Evolutionary conservation across 1,284 basidiomycete species (phyloP).

Genomic region (Lentinula novae-zelandiae): DNA sequence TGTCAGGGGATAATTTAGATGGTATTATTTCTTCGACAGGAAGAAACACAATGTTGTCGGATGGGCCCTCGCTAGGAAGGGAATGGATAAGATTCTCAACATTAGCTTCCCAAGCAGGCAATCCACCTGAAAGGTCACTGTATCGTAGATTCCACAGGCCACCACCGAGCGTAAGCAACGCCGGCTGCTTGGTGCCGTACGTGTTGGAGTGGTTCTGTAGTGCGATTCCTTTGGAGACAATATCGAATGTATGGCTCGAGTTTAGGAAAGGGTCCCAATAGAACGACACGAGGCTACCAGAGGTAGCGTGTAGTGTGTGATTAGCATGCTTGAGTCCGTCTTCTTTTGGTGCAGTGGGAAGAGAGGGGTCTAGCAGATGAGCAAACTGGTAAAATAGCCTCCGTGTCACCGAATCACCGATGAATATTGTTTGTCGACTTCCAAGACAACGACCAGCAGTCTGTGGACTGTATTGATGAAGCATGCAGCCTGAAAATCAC

Average conservation of each 20-base stretch:
- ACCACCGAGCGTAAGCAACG: conserved; percentile 77
- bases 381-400: conserved; percentile 76
- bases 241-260: conserved; percentile 46
- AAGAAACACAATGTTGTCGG: conserved; percentile 72
- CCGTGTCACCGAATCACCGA: conserved; percentile 84
- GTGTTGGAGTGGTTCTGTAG: background rate
- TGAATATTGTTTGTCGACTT: conserved; percentile 61
- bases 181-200: conserved; percentile 28
- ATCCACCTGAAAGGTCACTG: conserved; percentile 62
- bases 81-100: conserved; percentile 60
- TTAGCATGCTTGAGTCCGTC: conserved; percentile 69
- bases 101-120: conserved; percentile 72
- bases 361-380: conserved; percentile 50
- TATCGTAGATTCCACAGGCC: conserved; percentile 88
- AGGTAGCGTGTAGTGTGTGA: conserved; percentile 41
- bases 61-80: conserved; percentile 42
- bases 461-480: conserved; percentile 54
- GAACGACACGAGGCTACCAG: conserved; percentile 59
- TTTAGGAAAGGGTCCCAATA: conserved; percentile 85
- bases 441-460: conserved; percentile 54
- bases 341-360: conserved; percentile 52
- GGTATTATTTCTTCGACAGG: conserved; percentile 69
- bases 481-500: conserved; percentile 63
- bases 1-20: conserved; percentile 58
- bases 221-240: conserved; percentile 19